Base-by-base conservation (phyloP, 192 early-diverging fungal genomes). In the Backusella sp. region DNA sequence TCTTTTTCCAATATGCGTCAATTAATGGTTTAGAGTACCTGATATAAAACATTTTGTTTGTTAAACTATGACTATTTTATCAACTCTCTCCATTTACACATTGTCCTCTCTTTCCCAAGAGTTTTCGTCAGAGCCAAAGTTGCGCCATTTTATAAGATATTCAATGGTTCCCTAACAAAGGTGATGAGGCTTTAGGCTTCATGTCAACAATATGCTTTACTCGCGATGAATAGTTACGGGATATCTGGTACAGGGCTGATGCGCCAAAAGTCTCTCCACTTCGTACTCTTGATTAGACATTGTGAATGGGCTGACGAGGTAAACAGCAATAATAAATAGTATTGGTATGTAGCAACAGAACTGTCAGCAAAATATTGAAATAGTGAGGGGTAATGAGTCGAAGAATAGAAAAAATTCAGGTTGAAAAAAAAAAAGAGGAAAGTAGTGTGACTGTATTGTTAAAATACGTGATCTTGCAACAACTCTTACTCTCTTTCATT, bases 71-170 rank as follows among this genome's bases (percentile, higher is more conserved):
- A 32, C 42, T 14, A 17, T 17, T 17, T 44, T 44, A 14, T 44
- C 42, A 5, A 14, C 5, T 6, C 17, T 21, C 5, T 37, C 42
- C 41, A 41, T 30, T 71, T 49, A 71, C 70, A 71, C 39, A 17
- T 71, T 46, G 4, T 3, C 28, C 19, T 71, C 70, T 42, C 39
- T 49, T 44, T 71, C 70, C 70, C 70, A 71, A 28, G 28, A 26
- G 17, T 49, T 71, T 8, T 28, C 26, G 12, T 11, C 39, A n/a
- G 9, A 15, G 5, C 4, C 9, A 30, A 46, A 71, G 28, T 26
- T 28, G 0, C 42, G 41, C 70, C 70, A 71, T 49, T 71, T 71
- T 4, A 71, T 46, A 5, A 49, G 41, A 26, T 71, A 71, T 14
- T 71, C 70, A 32, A 71, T 39, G 19, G 34, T n/a, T 37, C 37